Base-by-base conservation (phyloP, 2,329 filamentous ascomycete species). In the Torrubiellomyces zombiae region DNA sequence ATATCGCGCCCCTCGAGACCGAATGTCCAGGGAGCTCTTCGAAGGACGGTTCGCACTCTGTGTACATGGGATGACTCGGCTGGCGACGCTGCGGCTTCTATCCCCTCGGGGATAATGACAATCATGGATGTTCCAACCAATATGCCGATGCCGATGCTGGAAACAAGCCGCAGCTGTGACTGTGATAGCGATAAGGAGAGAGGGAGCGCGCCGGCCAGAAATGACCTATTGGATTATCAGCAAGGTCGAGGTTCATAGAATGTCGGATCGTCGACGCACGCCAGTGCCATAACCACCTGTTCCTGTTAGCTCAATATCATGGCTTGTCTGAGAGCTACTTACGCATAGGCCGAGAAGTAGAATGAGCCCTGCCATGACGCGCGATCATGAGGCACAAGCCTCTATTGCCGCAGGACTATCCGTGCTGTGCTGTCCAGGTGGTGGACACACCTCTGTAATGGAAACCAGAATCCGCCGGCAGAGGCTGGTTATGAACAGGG, bases 41-140 rank as follows among this genome's bases (percentile, higher is more conserved):
- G 45, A 23, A 45, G 36, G 14, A 53, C 27, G 16, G 36, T 44
- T 28, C 47, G 38, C 10, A 44, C 34, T 28, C 44, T 44, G 36
- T 55, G 54, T 25, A 50, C 37, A 23, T 58, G 53, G 7, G 47
- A 34, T 6, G 46, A 37, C 29, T 55, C 46, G 3, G 53, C 50
- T 3, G 63, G 55, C 9, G 63, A 72, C 38, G 89, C 81, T 29
- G 94, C 65, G 3, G 89, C 86, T 46, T 94, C 85, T 31, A 95
- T 75, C 18, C 89, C 89, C 51, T 98, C 89, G 1, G 89, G 89
- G 41, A 98, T 93, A 44, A 98, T 95, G 16, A 98, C 83, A 35
- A 95, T 86, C 35, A 98, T 65, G 2, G 86, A 86, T 15, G 89
- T 95, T 18, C 89, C 89, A 10, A 98, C 85, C 7, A 98, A 61